phyloP scores from a whole-genome alignment of 1,139 yeast species.

The Kluyveromyces marxianus region DNA sequence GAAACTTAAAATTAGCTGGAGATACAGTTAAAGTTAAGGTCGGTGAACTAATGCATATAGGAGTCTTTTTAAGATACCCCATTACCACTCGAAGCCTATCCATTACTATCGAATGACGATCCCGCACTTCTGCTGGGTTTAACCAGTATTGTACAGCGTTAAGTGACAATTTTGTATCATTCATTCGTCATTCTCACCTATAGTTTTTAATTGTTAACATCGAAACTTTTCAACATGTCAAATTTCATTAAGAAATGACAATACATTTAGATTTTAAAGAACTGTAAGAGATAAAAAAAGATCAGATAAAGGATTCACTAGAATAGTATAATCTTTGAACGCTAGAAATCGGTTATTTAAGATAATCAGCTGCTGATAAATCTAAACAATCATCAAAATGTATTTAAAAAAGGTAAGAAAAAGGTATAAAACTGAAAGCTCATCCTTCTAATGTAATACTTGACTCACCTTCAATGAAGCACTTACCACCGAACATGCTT shows the following conservation, averaged over 20 bases:
- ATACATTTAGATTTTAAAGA: no score
- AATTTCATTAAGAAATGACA: no score
- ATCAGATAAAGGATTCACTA: no score
- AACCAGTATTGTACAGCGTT: not conserved
- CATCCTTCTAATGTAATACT: not conserved
- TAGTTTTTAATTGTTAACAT: no score
- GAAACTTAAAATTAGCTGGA: not conserved
- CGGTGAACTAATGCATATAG: not conserved
- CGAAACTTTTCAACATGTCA: no score
- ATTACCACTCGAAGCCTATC: not conserved
- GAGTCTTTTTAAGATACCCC: not conserved
- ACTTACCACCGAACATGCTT: constrained; percentile 53
- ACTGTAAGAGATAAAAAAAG: no score
- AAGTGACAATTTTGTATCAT: no score
- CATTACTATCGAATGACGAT: not conserved
- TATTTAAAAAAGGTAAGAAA: not conserved
- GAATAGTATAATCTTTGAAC: no score
- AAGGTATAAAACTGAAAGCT: not conserved
- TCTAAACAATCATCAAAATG: not conserved
- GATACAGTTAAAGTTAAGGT: not conserved
- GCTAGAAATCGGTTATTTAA: no score
- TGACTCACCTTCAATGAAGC: constrained; percentile 13
- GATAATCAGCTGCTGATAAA: no score
- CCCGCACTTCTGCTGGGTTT: no score
- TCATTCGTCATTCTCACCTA: no score